Percentiles rank a stretch among this genome's conserved stretches.
Evolutionary conservation across 306 rosid species (phyloP).

Genomic region (Vicia faba): DNA sequence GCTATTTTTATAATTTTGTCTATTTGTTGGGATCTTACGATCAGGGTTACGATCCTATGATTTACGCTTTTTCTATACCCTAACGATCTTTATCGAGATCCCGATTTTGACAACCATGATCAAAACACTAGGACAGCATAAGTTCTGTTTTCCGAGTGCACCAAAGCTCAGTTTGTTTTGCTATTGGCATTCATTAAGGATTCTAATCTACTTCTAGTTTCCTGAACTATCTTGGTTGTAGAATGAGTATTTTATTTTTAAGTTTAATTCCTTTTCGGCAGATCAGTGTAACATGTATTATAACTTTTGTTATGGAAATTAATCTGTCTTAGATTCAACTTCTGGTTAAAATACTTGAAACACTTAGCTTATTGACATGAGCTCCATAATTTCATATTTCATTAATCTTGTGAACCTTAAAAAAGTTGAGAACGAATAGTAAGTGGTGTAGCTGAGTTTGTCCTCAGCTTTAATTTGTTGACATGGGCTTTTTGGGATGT

Average conservation of each 20-base stretch:
- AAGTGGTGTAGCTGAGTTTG: background rate
- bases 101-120: too few relatives aligned
- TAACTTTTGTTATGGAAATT: background rate
- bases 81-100: too few relatives aligned
- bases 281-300: conserved; percentile 16
- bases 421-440: conserved; percentile 4
- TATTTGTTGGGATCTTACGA: too few relatives aligned
- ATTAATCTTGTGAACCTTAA: conserved; percentile 10
- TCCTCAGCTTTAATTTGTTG: conserved; percentile 16
- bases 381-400: conserved; percentile 3
- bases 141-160: conserved; percentile 11
- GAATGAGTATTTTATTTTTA: conserved; percentile 7
- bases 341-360: conserved; percentile 18
- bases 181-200: background rate
- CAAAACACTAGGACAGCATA: conserved; percentile 15
- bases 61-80: too few relatives aligned
- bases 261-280: conserved; percentile 20
- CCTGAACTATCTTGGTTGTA: background rate
- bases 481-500: background rate
- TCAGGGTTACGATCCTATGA: too few relatives aligned
- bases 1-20: too few relatives aligned
- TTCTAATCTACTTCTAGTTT: conserved; percentile 16
- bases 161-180: conserved; percentile 8
- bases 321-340: conserved; percentile 10
- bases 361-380: conserved; percentile 7